These are phyloP conservation scores for Lepidium didymum DNA, from an alignment of 345 rosid species.

Conservation along the genomic window DNA sequence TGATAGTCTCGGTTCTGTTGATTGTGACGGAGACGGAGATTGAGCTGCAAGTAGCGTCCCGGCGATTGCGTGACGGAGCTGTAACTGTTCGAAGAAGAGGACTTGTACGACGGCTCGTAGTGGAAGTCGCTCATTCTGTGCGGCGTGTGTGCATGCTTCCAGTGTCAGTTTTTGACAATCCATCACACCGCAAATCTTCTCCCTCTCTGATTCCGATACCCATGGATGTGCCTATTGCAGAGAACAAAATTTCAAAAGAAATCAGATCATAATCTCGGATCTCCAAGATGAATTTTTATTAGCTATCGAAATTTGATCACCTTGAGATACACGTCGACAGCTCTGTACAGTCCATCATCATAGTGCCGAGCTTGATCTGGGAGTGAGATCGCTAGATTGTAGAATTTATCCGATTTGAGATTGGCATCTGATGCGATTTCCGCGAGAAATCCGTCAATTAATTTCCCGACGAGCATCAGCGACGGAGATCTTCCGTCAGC, in stretches of 20 bases:
- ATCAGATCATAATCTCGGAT: not conserved
- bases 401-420: slow-evolving; percentile 73
- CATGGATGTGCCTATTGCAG: slow-evolving; percentile 77
- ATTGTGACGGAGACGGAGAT: slow-evolving; percentile 28
- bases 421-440: slow-evolving; percentile 93
- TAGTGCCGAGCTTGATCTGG: slow-evolving; percentile 85
- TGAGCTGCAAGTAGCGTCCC: slow-evolving; percentile 73
- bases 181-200: slow-evolving; percentile 72
- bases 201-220: slow-evolving; percentile 75
- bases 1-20: slow-evolving; percentile 38
- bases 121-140: slow-evolving; percentile 94
- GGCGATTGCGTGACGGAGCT: slow-evolving; percentile 85
- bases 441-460: slow-evolving; percentile 83
- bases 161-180: slow-evolving; percentile 91
- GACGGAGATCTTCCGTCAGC: slow-evolving; percentile 41
- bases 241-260: not conserved
- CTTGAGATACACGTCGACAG: slow-evolving; percentile 93
- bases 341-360: slow-evolving; percentile 96
- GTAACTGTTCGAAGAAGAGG: slow-evolving; percentile 91
- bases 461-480: slow-evolving; percentile 78
- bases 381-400: slow-evolving; percentile 57
- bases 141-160: slow-evolving; percentile 98
- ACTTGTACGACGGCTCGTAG: slow-evolving; percentile 93
- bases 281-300: not conserved
- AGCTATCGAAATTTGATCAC: slow-evolving; percentile 18